These are phyloP conservation scores for Chimonanthus praecox DNA, from an alignment of 164 flowering plant genomes.

Conservation along the genomic window DNA sequence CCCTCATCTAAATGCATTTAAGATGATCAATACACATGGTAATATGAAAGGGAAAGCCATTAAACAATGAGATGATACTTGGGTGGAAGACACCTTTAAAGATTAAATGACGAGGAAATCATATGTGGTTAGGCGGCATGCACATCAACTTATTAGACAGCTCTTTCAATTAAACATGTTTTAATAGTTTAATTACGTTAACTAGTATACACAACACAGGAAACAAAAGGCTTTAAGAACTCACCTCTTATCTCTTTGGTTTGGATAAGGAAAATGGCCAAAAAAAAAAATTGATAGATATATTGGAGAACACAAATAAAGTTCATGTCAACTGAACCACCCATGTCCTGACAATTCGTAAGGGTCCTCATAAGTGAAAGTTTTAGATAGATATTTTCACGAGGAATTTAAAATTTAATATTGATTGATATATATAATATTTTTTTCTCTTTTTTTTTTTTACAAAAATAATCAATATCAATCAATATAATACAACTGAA, in stretches of 20 bases:
- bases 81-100: background rate
- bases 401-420: too few species aligned
- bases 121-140: conserved; percentile 1
- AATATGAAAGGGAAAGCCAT: background rate
- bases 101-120: background rate
- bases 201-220: too few species aligned
- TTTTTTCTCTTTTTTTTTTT: too few species aligned
- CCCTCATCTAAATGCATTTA: too few species aligned
- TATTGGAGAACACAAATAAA: background rate
- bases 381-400: too few species aligned
- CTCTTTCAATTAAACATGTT: conserved; percentile 4
- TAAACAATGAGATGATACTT: background rate
- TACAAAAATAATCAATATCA: too few species aligned
- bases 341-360: background rate
- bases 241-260: background rate
- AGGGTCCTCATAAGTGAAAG: background rate
- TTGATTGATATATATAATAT: too few species aligned
- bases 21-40: too few species aligned
- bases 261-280: background rate
- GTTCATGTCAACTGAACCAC: background rate
- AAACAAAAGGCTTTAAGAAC: background rate
- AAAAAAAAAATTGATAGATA: background rate
- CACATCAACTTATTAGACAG: conserved; percentile 1
- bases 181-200: background rate
- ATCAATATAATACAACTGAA: too few species aligned